Percentiles rank a stretch among this genome's conserved stretches.
Evolutionary conservation across 2,329 filamentous ascomycete genomes (phyloP).

Genomic region (Aspergillus neotritici): DNA sequence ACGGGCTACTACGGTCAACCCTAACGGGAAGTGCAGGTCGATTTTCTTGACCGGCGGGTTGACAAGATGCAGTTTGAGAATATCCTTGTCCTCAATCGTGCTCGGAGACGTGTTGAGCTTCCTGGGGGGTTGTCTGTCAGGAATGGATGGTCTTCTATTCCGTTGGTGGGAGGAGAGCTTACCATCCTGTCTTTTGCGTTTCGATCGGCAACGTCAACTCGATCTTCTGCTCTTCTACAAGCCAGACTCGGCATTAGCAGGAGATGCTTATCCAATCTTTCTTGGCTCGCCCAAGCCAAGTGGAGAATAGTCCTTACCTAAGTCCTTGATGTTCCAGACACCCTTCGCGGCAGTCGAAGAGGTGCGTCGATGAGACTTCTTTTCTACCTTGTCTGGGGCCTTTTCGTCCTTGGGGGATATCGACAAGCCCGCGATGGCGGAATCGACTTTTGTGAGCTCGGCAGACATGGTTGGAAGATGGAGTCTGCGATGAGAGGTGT

Average conservation of each 20-base stretch:
- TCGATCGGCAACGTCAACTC: slow-evolving; percentile 31
- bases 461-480: slow-evolving; percentile 47
- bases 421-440: slow-evolving; percentile 74
- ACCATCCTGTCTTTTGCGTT: slow-evolving; percentile 34
- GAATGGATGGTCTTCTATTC: not conserved
- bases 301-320: slow-evolving; percentile 56
- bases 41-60: slow-evolving; percentile 87
- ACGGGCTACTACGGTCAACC: slow-evolving; percentile 78
- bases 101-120: slow-evolving; percentile 85
- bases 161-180: slow-evolving; percentile 6
- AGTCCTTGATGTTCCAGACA: slow-evolving; percentile 76
- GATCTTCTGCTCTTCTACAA: slow-evolving; percentile 27
- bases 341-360: slow-evolving; percentile 65
- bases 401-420: slow-evolving; percentile 62
- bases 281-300: not conserved
- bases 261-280: too few species aligned
- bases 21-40: slow-evolving; percentile 84
- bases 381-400: slow-evolving; percentile 35
- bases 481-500: not conserved
- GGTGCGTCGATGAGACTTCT: slow-evolving; percentile 60
- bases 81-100: slow-evolving; percentile 73
- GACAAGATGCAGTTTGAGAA: slow-evolving; percentile 74
- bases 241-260: not conserved
- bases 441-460: slow-evolving; percentile 82
- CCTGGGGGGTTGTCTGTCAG: slow-evolving; percentile 47